A percentile compares a stretch with the other conserved stretches of the same genome.
Evolutionary conservation across 208 protist genomes (phyloP).

Genomic region (Leishmania tarentolae): DNA sequence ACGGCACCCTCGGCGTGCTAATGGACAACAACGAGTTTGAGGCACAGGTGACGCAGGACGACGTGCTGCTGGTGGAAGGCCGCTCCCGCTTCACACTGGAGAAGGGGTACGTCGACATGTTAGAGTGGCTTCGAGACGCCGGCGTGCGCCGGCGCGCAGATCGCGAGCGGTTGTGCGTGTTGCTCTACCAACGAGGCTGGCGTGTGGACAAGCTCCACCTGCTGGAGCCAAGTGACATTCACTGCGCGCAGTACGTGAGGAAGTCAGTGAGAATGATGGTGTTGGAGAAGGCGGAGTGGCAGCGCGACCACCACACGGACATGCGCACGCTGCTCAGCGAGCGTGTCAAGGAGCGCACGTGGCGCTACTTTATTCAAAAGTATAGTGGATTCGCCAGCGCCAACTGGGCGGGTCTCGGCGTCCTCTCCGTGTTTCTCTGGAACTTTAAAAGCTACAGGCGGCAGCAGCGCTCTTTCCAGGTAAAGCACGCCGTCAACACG

Average conservation of each 20-base stretch:
- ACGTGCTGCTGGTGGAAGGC: constrained; percentile 68
- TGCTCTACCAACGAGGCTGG: constrained; percentile 70
- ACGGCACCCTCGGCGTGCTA: constrained; percentile 83
- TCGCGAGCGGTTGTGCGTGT: constrained; percentile 45
- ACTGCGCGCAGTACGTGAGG: constrained; percentile 59
- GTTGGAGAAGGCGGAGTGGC: constrained; percentile 72
- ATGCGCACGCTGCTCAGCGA: constrained; percentile 60
- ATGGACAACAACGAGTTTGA: constrained; percentile 85
- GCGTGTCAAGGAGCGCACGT: constrained; percentile 61
- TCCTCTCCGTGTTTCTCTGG: constrained; percentile 73
- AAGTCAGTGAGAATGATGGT: constrained; percentile 52
- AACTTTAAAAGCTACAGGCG: constrained; percentile 69
- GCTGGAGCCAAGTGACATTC: constrained; percentile 45
- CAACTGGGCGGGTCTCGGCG: constrained; percentile 59
- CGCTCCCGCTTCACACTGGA: constrained; percentile 56
- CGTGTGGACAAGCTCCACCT: constrained; percentile 56
- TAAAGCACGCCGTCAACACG: constrained; percentile 71
- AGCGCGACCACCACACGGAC: constrained; percentile 58
- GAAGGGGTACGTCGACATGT: constrained; percentile 39
- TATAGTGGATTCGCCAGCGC: constrained; percentile 76
- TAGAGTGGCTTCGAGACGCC: constrained; percentile 60
- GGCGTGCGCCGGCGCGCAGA: constrained; percentile 53
- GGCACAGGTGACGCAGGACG: constrained; percentile 54
- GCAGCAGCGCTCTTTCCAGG: constrained; percentile 59
- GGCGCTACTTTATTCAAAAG: constrained; percentile 74